Evolutionary conservation across 139 green algal genomes (phyloP), one percentile per base, ranked within the genome.

Genomic region (Coccomyxa sp.): DNA sequence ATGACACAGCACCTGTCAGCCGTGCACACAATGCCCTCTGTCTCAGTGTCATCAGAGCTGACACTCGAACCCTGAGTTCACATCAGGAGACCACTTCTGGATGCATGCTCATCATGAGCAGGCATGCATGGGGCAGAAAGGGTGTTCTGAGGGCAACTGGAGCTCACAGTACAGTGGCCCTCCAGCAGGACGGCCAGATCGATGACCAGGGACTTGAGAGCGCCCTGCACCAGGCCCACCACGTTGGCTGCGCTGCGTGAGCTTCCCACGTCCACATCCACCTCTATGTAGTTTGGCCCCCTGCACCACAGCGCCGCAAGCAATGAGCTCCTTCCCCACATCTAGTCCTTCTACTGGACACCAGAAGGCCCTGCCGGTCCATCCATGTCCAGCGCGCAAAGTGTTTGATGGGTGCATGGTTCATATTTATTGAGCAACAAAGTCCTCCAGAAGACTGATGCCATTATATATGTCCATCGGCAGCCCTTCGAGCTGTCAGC

Each of bases 111-210:
- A 17, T 66, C 23, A 16, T 63, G 59, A 60, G 76, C 23, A n/a
- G 23, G 16, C 71, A 45, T 77, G 63, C 71, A 38, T 25, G 14
- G 21, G 14, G 28, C n/a, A n/a, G n/a, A n/a, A n/a, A n/a, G n/a
- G n/a, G n/a, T n/a, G n/a, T n/a, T n/a, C n/a, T n/a, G n/a, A n/a
- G n/a, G n/a, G n/a, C 71, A 80, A 59, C 7, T 18, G 30, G 31
- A 51, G 10, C 30, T 0, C 15, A 82, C 86, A 82, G 88, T 76
- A 14, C 67, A 25, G 23, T 81, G 79, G 31, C 83, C 83, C 32
- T 87, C 79, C 60, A 89, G 45, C 51, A 90, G 68, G 9, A 92
- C 79, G n/a, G 89, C 89, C 45, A 92, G 80, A 79, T 91, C 87
- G n/a, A 90, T 88, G 79, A 87, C 78, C 28, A 92, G 75, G 67